Evolutionary conservation across 306 rosid genomes (phyloP), one percentile per base, ranked within the genome.

Genomic region (Pyrus bretschneideri): DNA sequence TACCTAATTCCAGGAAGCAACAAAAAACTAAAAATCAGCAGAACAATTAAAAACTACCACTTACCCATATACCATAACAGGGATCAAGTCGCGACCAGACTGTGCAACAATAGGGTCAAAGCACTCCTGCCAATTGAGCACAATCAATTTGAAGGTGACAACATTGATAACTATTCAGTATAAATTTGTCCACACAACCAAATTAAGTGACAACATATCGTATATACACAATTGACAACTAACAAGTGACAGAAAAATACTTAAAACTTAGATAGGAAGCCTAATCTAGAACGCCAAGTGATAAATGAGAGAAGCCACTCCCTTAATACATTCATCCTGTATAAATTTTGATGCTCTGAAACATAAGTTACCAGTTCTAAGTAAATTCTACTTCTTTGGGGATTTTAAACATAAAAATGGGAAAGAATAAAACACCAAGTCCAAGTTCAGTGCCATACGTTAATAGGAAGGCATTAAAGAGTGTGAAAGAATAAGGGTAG

Each of bases 21-120:
- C 18, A 61, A 14, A 25, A 27, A 15, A 15, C 21, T 49, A 49
- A 49, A 49, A 49, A 49, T 15, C 21, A 49, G 55, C 3, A 1
- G 61, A 25, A 21, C 70, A 76, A 46, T 15, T 66, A 77, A 67
- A 35, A 51, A 38, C 58, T 23, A 14, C 55, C 66, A 67, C 96
- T 87, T 78, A 96, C 99, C 99, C 99, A 6, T 96, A 96, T 58
- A 96, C 98, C 99, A 96, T 96, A 59, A 96, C 98, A 72, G 99
- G 99, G 81, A 96, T 96, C 88, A 96, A 76, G 83, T 96, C 99
- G 75, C 99, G 98, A 67, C 99, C 99, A 22, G 99, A 96, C 70
- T 73, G 18, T 52, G 99, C 98, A 83, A 96, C 97, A 75, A 96
- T 96, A 79, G 99, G 99, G 77, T 96, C 99, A 88, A 96, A 96